Conservation (phyloP, 1,139 yeast species). For the Pneumocystis jirovecii region DNA sequence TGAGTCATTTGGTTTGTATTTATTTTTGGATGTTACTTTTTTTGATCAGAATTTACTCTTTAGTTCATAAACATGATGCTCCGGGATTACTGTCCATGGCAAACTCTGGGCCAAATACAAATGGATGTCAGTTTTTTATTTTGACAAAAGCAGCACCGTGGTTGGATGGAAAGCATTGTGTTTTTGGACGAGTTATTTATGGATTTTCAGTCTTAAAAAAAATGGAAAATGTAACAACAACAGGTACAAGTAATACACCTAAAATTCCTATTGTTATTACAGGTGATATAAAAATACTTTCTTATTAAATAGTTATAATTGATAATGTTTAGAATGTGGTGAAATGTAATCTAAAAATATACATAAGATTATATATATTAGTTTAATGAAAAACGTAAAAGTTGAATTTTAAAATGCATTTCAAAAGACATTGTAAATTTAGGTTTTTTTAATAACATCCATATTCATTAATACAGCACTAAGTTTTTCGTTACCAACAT, state of each 20-base stretch:
- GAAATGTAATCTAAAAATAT: constrained; percentile 4
- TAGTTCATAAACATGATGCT: constrained; percentile 54
- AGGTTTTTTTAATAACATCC: background rate
- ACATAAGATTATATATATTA: background rate
- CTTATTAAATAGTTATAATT: background rate
- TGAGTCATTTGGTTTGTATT: constrained; percentile 49
- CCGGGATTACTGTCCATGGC: constrained; percentile 94
- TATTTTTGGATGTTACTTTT: constrained; percentile 47
- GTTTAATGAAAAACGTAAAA: background rate
- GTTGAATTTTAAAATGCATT: background rate
- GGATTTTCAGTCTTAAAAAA: constrained; percentile 72
- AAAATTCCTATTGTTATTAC: constrained; percentile 2
- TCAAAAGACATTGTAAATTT: background rate
- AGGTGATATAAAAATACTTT: background rate
- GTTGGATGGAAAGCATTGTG: constrained; percentile 84
- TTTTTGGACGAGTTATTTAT: constrained; percentile 73
- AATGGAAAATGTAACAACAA: constrained; percentile 35
- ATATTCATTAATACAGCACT: constrained; percentile 2
- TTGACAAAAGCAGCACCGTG: constrained; percentile 57
- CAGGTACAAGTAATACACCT: constrained; percentile 40
- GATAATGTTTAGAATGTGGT: constrained; percentile 3
- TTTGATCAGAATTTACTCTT: constrained; percentile 88
- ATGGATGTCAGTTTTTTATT: constrained; percentile 89
- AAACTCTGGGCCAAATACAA: constrained; percentile 83
- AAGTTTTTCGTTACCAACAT: constrained; percentile 5